These are phyloP conservation scores for Glomus cerebriforme DNA, from an alignment of 192 early-diverging fungal genomes.

Conservation along the genomic window DNA sequence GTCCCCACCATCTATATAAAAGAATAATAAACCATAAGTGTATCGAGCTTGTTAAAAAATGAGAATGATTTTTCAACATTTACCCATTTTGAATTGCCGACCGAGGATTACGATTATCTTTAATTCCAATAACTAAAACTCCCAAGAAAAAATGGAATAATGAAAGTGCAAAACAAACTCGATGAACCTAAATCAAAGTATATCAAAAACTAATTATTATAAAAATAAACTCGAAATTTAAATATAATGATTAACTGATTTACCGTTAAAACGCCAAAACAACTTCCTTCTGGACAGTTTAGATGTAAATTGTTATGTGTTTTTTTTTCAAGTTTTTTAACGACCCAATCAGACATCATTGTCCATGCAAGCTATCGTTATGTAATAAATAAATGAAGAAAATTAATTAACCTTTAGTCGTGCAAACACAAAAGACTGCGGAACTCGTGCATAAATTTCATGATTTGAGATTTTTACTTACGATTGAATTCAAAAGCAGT, in stretches of 20 bases:
- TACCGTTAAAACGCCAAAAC: conserved; percentile 88
- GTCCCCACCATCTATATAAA: conserved; percentile 62
- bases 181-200: conserved; percentile 47
- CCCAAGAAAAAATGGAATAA: conserved; percentile 69
- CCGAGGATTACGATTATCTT: conserved; percentile 74
- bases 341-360: conserved; percentile 85
- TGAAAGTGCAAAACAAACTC: conserved; percentile 85
- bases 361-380: conserved; percentile 72
- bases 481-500: conserved; percentile 47
- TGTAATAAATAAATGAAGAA: no score
- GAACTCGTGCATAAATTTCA: no score
- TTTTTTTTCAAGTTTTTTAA: conserved; percentile 73
- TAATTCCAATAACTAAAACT: conserved; percentile 67
- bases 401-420: no score
- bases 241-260: background rate
- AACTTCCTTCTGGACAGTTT: conserved; percentile 80
- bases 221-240: background rate
- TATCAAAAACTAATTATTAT: no score
- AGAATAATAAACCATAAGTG: background rate
- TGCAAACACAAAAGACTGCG: no score
- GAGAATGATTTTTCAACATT: background rate
- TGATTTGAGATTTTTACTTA: no score
- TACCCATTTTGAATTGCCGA: conserved; percentile 90
- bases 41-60: background rate
- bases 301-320: conserved; percentile 85